Conservation (phyloP, 2,329 filamentous ascomycete species). For the Fusarium heterosporum region DNA sequence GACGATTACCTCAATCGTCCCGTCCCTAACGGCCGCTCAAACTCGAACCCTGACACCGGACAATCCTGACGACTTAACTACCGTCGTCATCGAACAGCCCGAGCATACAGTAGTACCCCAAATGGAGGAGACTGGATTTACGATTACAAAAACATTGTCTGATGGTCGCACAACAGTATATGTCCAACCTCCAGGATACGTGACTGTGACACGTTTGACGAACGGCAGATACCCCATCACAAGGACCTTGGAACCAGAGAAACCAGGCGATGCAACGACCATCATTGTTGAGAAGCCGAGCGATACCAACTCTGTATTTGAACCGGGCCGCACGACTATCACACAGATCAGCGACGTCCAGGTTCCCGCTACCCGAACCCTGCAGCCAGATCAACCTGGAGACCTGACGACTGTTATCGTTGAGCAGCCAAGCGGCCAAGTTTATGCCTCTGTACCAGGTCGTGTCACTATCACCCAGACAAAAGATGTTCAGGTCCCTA, state of each 20-base stretch:
- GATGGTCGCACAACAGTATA: neutral
- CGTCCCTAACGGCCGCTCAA: neutral
- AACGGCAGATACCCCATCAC: neutral
- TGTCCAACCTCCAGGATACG: neutral
- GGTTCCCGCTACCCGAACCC: neutral
- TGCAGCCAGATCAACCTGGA: neutral
- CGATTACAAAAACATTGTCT: neutral
- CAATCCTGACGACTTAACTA: neutral
- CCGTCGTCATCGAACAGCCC: slow-evolving; percentile 7
- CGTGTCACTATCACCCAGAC: neutral
- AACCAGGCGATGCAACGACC: neutral
- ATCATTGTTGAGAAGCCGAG: neutral
- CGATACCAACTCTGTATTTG: neutral
- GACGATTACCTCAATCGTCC: slow-evolving; percentile 5
- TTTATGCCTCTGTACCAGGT: neutral
- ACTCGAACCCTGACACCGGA: slow-evolving; percentile 10
- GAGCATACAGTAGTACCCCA: neutral
- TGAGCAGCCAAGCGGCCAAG: neutral
- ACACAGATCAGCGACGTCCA: neutral
- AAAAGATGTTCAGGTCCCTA: neutral
- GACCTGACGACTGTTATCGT: neutral
- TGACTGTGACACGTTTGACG: neutral
- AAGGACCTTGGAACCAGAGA: neutral
- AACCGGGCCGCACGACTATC: neutral
- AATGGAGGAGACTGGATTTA: neutral